Base-by-base conservation (phyloP, 164 flowering plant species). In the Sedum album region DNA sequence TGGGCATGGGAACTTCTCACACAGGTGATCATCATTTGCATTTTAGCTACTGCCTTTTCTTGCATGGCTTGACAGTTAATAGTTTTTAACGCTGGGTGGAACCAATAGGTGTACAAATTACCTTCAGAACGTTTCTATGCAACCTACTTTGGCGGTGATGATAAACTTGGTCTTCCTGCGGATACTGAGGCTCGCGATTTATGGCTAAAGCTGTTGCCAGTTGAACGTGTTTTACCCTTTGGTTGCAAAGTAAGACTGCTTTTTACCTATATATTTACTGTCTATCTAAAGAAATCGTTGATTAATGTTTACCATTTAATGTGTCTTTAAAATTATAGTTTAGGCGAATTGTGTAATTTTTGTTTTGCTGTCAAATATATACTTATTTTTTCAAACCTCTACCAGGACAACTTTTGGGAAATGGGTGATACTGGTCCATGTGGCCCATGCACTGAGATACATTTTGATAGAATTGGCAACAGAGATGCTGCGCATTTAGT, bases 391-490 rank as follows among this genome's bases (percentile, higher is more conserved):
- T 25, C 7, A 18, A 20, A 20, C 65, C 61, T 38, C 38, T 11
- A 11, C 33, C 73, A 94, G 99, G 99, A 95, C 72, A 95, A 95
- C 73, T 95, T 95, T 65, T 95, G 97, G 99, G 99, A 95, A 87
- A 95, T 95, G 97, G 97, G 99, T 68, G 99, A 92, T 73, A 88
- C 97, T 55, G 99, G 99, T 71, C 99, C 99, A 53, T 90, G 97
- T 80, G 99, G 99, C 21, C 99, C 99, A 35, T 92, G 97, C 77
- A 88, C 96, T 20, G 99, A 95, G 77, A 90, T 95, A 26, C 99
- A 95, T 76, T 92, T 83, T 79, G 97, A 95, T 76, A 85, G 99
- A 76, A 75, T 88, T 76, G 97, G 99, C 15, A 78, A 80, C 57
- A 84, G 96, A 17, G 91, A 95, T 82, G 96, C 94, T 70, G 82